A percentile compares a stretch with the other conserved stretches of the same genome.
These are phyloP conservation scores for Ganoderma lucidum DNA, from an alignment of 1,284 basidiomycete species.

Conservation along the genomic window DNA sequence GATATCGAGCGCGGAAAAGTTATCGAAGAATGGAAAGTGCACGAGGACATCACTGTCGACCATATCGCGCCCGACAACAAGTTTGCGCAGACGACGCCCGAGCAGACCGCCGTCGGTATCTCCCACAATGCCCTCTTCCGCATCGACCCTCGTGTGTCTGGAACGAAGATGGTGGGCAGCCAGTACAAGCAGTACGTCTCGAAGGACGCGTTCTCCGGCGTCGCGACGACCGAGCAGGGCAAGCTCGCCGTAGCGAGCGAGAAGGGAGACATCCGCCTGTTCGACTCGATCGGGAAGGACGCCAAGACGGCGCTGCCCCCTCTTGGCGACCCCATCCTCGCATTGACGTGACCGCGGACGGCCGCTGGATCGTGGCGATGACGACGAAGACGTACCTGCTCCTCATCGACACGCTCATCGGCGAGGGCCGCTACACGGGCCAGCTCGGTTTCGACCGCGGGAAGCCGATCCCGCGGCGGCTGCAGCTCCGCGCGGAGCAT, in stretches of 20 bases:
- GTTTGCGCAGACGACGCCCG: constrained; percentile 92
- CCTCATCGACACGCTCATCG: constrained; percentile 95
- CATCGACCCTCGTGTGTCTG: constrained; percentile 93
- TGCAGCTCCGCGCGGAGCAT: constrained; percentile 93
- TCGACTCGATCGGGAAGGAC: constrained; percentile 97
- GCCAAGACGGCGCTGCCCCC: constrained; percentile 99
- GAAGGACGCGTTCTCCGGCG: constrained; percentile 96
- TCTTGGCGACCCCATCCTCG: constrained; percentile 94
- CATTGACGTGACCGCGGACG: constrained; percentile 94
- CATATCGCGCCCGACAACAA: constrained; percentile 95
- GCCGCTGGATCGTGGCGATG: constrained; percentile 95
- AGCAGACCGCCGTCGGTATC: constrained; percentile 93
- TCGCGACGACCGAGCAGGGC: constrained; percentile 88
- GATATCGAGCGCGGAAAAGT: constrained; percentile 97
- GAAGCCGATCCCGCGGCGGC: constrained; percentile 90
- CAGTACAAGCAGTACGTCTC: constrained; percentile 97
- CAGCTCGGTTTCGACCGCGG: constrained; percentile 92
- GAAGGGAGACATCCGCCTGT: constrained; percentile 97
- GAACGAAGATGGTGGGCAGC: constrained; percentile 92
- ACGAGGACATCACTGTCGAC: constrained; percentile 86
- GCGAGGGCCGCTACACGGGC: constrained; percentile 89
- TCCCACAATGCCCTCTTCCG: constrained; percentile 97
- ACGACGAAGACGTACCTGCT: constrained; percentile 96
- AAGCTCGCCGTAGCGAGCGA: constrained; percentile 94
- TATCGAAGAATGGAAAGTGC: constrained; percentile 98